Conservation (phyloP, 805 yeast species). For the Wickerhamiella musiphila region DNA sequence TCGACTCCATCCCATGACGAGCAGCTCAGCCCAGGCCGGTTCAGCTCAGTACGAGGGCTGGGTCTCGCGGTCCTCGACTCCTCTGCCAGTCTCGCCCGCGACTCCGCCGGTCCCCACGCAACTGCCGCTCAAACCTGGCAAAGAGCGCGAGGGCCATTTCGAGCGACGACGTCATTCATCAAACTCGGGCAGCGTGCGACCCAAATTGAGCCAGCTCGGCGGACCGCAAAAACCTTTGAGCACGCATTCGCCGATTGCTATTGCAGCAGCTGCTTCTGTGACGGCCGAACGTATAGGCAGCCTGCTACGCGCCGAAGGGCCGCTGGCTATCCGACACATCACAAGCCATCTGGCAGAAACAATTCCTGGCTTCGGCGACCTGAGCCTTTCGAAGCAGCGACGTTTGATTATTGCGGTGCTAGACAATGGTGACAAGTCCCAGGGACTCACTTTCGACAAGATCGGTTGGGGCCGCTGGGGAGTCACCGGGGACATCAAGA, state of each 20-base stretch:
- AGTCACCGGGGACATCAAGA: constrained; percentile 29
- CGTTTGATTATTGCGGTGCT: constrained; percentile 78
- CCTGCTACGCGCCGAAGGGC: constrained; percentile 57
- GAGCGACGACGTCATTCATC: constrained; percentile 3
- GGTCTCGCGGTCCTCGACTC: constrained; percentile 1
- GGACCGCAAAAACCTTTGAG: constrained; percentile 17
- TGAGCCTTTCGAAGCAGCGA: constrained; percentile 76
- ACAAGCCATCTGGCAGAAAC: constrained; percentile 60
- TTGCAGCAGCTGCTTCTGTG: constrained; percentile 72
- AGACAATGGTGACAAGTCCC: constrained; percentile 45
- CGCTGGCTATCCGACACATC: constrained; percentile 77
- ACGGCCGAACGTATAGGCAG: constrained; percentile 64
- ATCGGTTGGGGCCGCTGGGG: constrained; percentile 99
- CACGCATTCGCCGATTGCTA: constrained; percentile 75
- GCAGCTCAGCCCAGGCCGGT: too few relatives aligned
- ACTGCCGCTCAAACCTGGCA: not conserved
- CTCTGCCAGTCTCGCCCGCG: constrained; percentile 1
- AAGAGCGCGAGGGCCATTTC: too few relatives aligned
- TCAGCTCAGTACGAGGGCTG: not conserved
- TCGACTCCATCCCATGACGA: not conserved
- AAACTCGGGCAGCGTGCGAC: constrained; percentile 3
- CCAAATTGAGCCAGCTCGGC: constrained; percentile 1
- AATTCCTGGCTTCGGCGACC: constrained; percentile 60
- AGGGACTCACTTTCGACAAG: constrained; percentile 59
- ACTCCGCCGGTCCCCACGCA: constrained; percentile 1